These are phyloP conservation scores for Vicia villosa DNA, from an alignment of 306 rosid species.

Conservation along the genomic window DNA sequence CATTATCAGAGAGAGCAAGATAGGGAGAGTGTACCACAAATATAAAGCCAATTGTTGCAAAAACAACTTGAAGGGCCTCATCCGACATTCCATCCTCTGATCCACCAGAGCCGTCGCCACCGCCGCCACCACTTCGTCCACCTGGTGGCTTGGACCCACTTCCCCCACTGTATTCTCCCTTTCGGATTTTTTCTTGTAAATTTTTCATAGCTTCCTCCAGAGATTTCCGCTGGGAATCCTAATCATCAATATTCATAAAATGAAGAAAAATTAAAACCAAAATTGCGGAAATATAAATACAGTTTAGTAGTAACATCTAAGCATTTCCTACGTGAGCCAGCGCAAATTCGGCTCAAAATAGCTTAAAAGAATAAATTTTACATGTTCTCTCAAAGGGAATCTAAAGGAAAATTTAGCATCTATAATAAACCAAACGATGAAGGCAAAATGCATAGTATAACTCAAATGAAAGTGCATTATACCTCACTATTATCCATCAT, in stretches of 20 bases:
- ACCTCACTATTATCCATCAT: slow-evolving; percentile 59
- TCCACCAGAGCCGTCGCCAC: slow-evolving; percentile 50
- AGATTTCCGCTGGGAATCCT: slow-evolving; percentile 57
- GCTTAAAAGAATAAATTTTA: neutral
- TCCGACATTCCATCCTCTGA: slow-evolving; percentile 63
- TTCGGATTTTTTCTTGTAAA: slow-evolving; percentile 59
- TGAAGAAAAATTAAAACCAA: slow-evolving; percentile 3
- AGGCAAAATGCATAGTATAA: slow-evolving; percentile 17
- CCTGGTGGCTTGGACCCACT: slow-evolving; percentile 49
- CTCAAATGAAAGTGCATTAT: slow-evolving; percentile 13
- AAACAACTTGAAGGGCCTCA: slow-evolving; percentile 67
- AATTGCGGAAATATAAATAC: slow-evolving; percentile 9
- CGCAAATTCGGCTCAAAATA: neutral
- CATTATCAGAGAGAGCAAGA: neutral
- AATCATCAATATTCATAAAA: slow-evolving; percentile 19
- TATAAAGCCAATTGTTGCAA: slow-evolving; percentile 73
- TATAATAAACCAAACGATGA: neutral
- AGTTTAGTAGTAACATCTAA: slow-evolving; percentile 26
- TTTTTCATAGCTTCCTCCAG: slow-evolving; percentile 54
- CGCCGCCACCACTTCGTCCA: slow-evolving; percentile 41
- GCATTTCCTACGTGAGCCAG: neutral
- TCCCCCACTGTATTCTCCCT: slow-evolving; percentile 51
- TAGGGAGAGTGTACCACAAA: slow-evolving; percentile 55
- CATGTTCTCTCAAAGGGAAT: slow-evolving; percentile 16
- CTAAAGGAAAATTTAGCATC: slow-evolving; percentile 21